A percentile compares a stretch with the other conserved stretches of the same genome.
phyloP scores from a whole-genome alignment of 202 grass and related monocot genomes.

The Panicum hallii region DNA sequence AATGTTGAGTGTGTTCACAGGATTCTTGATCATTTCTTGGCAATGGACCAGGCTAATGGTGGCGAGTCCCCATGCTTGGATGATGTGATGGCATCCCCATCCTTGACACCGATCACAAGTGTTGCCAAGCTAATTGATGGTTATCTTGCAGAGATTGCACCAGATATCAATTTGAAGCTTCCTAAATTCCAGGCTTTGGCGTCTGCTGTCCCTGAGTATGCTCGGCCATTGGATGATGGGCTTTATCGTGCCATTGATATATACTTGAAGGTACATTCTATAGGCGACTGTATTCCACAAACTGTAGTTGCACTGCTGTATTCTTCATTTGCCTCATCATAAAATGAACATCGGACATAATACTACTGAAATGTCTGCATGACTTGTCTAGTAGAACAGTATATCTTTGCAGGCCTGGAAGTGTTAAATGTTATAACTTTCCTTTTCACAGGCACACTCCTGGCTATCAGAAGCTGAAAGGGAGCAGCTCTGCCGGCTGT shows the following conservation, averaged over 20 bases:
- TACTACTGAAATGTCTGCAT: background rate
- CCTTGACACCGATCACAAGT: conserved; percentile 69
- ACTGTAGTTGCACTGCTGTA: background rate
- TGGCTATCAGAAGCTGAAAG: conserved; percentile 82
- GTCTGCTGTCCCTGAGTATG: conserved; percentile 82
- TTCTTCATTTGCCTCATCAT: background rate
- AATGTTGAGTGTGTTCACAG: conserved; percentile 95
- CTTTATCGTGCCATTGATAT: conserved; percentile 99
- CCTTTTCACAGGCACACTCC: conserved; percentile 67
- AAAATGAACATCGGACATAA: conserved; percentile 26
- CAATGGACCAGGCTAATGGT: conserved; percentile 84
- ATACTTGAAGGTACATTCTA: conserved; percentile 79
- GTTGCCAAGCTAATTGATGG: conserved; percentile 90
- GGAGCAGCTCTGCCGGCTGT: conserved; percentile 85
- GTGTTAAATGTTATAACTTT: conserved; percentile 37
- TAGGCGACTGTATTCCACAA: background rate
- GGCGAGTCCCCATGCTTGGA: conserved; percentile 65
- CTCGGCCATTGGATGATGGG: conserved; percentile 88
- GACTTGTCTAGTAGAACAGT: background rate
- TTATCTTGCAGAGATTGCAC: conserved; percentile 89
- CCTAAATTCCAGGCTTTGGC: conserved; percentile 84
- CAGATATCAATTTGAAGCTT: conserved; percentile 90
- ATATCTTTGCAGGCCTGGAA: conserved; percentile 1
- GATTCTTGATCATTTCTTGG: conserved; percentile 90
- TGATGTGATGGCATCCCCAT: conserved; percentile 76